Conservation (phyloP, 1,284 basidiomycete species). For the Stereum hirsutum region DNA sequence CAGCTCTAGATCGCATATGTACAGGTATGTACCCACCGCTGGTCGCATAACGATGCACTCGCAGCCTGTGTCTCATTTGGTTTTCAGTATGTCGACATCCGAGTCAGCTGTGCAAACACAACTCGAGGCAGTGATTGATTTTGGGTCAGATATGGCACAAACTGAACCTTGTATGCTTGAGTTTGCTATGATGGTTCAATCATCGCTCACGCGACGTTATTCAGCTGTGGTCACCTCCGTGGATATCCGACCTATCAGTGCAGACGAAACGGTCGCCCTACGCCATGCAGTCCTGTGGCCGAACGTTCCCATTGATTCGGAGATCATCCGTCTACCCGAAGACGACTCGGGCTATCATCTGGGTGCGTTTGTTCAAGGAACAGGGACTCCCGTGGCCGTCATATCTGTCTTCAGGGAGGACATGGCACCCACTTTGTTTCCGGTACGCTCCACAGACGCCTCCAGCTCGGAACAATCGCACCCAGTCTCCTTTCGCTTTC, state of each 20-base stretch:
- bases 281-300: slow-evolving; percentile 55
- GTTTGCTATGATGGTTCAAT: too few species aligned
- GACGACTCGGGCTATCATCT: slow-evolving; percentile 41
- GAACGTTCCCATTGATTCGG: slow-evolving; percentile 34
- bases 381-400: slow-evolving; percentile 31
- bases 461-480: neutral
- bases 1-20: too few species aligned
- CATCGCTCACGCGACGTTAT: neutral
- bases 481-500: slow-evolving; percentile 33
- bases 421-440: slow-evolving; percentile 25
- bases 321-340: slow-evolving; percentile 43
- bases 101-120: neutral
- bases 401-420: slow-evolving; percentile 46
- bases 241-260: slow-evolving; percentile 21
- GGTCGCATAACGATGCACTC: neutral
- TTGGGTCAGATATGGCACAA: too few species aligned
- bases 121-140: neutral
- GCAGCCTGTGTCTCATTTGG: neutral
- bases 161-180: too few species aligned
- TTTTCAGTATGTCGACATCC: neutral
- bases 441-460: slow-evolving; percentile 5
- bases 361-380: slow-evolving; percentile 35
- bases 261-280: slow-evolving; percentile 36
- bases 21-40: too few species aligned
- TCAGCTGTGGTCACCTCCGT: neutral